A percentile compares a stretch with the other conserved stretches of the same genome.
These are phyloP conservation scores for Talaromyces funiculosus DNA, from an alignment of 2,329 filamentous ascomycete species.

Conservation along the genomic window DNA sequence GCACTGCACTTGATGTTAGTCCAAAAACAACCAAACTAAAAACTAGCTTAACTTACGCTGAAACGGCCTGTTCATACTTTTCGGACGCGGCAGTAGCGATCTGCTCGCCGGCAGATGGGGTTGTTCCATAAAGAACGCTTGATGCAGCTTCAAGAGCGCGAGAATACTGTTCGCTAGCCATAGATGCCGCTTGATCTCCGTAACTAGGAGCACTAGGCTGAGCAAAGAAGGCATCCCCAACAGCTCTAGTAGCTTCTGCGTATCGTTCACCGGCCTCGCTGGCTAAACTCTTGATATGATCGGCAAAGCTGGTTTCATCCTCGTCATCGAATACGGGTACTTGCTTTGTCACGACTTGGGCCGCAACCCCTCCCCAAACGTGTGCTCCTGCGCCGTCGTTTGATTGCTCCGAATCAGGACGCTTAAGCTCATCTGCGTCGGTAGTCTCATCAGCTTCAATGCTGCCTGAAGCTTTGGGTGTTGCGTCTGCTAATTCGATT, in stretches of 20 bases:
- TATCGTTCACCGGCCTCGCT: constrained; percentile 50
- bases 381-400: constrained; percentile 29
- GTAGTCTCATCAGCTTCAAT: background rate
- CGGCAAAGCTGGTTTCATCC: constrained; percentile 44
- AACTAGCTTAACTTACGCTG: constrained; percentile 42
- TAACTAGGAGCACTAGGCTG: constrained; percentile 42
- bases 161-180: constrained; percentile 53
- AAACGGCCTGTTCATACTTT: constrained; percentile 53
- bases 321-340: constrained; percentile 43
- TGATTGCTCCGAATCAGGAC: background rate
- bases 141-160: constrained; percentile 54
- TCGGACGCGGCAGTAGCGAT: constrained; percentile 49
- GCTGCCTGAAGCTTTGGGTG: background rate
- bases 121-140: constrained; percentile 49
- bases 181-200: constrained; percentile 47
- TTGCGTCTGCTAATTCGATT: constrained; percentile 10
- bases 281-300: constrained; percentile 48
- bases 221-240: constrained; percentile 51
- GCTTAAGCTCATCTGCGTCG: background rate
- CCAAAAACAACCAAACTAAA: background rate
- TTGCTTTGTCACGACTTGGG: constrained; percentile 45
- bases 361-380: constrained; percentile 52
- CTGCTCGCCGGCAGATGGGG: constrained; percentile 39
- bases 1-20: constrained; percentile 34
- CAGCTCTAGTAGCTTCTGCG: constrained; percentile 49